Evolutionary conservation across 2,329 filamentous ascomycete genomes (phyloP).

Genomic region (Pseudogymnoascus sp.): DNA sequence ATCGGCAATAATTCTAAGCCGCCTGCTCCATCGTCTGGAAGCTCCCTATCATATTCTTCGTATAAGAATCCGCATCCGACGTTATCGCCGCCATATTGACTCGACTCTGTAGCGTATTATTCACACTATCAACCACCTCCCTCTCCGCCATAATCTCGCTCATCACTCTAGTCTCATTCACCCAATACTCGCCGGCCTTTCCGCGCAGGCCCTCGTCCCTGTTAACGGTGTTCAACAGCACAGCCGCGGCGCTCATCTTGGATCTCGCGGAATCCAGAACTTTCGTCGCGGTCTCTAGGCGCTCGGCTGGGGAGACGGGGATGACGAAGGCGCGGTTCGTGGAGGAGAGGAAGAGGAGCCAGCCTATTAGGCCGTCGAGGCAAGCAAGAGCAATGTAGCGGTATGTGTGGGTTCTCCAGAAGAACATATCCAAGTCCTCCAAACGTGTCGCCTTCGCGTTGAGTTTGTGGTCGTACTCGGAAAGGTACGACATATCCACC

Average conservation of each 20-base stretch:
- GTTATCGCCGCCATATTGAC: slow-evolving; percentile 56
- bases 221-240: slow-evolving; percentile 72
- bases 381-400: slow-evolving; percentile 58
- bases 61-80: slow-evolving; percentile 57
- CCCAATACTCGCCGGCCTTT: slow-evolving; percentile 69
- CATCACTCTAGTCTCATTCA: slow-evolving; percentile 65
- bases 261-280: slow-evolving; percentile 52
- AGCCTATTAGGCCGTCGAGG: slow-evolving; percentile 58
- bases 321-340: slow-evolving; percentile 72
- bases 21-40: neutral
- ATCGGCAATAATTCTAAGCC: neutral
- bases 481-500: slow-evolving; percentile 59
- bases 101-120: slow-evolving; percentile 56
- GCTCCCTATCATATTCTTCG: slow-evolving; percentile 35
- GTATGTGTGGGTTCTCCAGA: slow-evolving; percentile 59
- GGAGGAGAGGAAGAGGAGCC: slow-evolving; percentile 64
- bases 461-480: slow-evolving; percentile 55
- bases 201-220: slow-evolving; percentile 65
- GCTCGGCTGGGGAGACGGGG: slow-evolving; percentile 54
- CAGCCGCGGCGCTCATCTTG: slow-evolving; percentile 64
- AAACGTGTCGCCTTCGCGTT: slow-evolving; percentile 58
- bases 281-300: slow-evolving; percentile 53
- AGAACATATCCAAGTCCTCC: slow-evolving; percentile 60
- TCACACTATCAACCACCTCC: slow-evolving; percentile 65
- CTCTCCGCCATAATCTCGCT: slow-evolving; percentile 70